A percentile compares a stretch with the other conserved stretches of the same genome.
phyloP scores from a whole-genome alignment of 495 filamentous ascomycete species.

The Friedmanniomyces simplex region DNA sequence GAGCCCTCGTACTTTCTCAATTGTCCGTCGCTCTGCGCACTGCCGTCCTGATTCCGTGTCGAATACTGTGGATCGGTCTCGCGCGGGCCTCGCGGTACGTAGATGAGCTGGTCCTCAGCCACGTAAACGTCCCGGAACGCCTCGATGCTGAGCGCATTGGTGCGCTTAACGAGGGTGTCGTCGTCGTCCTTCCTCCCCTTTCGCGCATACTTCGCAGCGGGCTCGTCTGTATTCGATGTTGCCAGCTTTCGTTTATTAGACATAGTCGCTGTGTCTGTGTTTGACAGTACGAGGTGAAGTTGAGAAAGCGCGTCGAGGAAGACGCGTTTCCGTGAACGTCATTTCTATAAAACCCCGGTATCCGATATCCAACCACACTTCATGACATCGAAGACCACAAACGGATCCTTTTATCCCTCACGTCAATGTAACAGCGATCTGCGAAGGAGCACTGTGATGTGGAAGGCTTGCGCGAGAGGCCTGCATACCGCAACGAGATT shows the following conservation, averaged over 20 bases:
- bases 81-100: neutral
- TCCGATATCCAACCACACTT: no score
- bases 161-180: slow-evolving; percentile 2
- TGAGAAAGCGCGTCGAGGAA: no score
- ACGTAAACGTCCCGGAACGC: slow-evolving; percentile 1
- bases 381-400: no score
- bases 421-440: neutral
- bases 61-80: slow-evolving; percentile 28
- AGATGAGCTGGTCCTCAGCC: neutral
- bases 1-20: no score
- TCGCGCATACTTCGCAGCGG: neutral
- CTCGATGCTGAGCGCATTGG: neutral
- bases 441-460: neutral
- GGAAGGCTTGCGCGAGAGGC: neutral
- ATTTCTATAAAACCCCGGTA: no score
- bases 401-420: no score
- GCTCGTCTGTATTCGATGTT: neutral
- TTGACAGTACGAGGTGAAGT: no score
- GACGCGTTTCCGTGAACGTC: no score
- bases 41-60: neutral
- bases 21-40: neutral
- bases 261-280: neutral
- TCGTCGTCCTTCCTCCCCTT: neutral
- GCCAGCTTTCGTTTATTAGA: neutral
- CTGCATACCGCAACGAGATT: neutral